phyloP scores from a whole-genome alignment of 1,284 basidiomycete genomes.

The Pseudozyma flocculosa region DNA sequence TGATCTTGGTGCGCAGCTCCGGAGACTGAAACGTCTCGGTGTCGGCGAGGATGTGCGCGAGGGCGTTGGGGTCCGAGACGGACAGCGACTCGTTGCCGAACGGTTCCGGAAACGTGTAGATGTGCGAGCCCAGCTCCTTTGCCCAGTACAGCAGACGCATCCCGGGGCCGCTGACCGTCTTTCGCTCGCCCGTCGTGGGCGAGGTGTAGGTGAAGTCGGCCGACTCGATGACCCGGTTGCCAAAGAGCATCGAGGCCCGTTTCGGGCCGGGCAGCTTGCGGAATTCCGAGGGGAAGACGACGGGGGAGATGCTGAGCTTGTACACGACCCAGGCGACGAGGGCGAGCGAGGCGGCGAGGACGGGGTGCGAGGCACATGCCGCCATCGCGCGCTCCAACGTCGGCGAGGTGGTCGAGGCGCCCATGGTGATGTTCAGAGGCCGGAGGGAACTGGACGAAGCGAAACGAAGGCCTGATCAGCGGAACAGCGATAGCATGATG shows the following conservation, averaged over 20 bases:
- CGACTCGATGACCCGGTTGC: constrained; percentile 23
- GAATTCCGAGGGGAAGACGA: constrained; percentile 28
- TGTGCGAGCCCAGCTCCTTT: constrained; percentile 6
- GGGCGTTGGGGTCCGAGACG: constrained; percentile 19
- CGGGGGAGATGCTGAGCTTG: constrained; percentile 25
- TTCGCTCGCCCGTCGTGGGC: neutral
- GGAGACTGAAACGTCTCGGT: constrained; percentile 28
- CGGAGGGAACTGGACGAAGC: too few species aligned
- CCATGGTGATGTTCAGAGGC: neutral
- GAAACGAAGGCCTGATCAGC: too few species aligned
- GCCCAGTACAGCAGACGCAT: constrained; percentile 17
- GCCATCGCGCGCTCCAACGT: neutral
- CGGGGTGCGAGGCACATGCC: constrained; percentile 8
- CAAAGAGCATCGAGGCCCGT: constrained; percentile 17
- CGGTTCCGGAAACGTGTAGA: constrained; percentile 26
- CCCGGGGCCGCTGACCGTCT: constrained; percentile 14
- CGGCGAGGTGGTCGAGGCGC: neutral
- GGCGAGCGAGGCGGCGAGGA: neutral
- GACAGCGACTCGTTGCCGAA: constrained; percentile 23
- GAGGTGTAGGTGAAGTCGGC: constrained; percentile 14
- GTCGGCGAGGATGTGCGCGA: constrained; percentile 23
- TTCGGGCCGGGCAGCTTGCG: constrained; percentile 14
- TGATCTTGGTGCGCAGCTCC: constrained; percentile 18
- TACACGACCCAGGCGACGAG: constrained; percentile 14
- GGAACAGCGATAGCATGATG: too few species aligned